These are phyloP conservation scores for Lupinus albus DNA, from an alignment of 306 rosid genomes.

Conservation along the genomic window DNA sequence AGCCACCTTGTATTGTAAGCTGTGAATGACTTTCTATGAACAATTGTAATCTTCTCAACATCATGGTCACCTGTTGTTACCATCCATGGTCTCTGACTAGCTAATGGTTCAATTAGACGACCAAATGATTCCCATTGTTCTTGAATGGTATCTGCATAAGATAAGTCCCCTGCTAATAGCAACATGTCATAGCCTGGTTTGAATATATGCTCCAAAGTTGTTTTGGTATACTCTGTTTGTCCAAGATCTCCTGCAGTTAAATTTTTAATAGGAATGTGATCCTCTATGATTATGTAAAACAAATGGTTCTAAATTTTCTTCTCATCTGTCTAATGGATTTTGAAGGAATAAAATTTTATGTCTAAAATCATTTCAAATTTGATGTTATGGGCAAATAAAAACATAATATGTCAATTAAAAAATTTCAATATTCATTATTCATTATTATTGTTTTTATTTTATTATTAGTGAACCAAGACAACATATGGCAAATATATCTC, in stretches of 20 bases:
- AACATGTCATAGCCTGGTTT: constrained; percentile 68
- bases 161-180: constrained; percentile 77
- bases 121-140: constrained; percentile 74
- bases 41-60: constrained; percentile 50
- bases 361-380: no score
- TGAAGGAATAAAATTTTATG: no score
- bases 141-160: constrained; percentile 66
- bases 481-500: no score
- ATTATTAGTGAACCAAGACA: no score
- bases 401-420: no score
- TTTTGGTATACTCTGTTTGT: constrained; percentile 77
- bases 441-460: no score
- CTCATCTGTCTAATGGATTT: no score
- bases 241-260: constrained; percentile 76
- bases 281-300: no score
- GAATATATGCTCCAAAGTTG: constrained; percentile 62
- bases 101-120: constrained; percentile 70
- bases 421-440: no score
- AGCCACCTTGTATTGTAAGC: constrained; percentile 86
- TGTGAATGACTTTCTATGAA: constrained; percentile 54
- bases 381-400: no score
- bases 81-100: constrained; percentile 95
- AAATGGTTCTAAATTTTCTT: no score
- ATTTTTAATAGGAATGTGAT: not conserved
- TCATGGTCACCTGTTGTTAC: constrained; percentile 89